These are phyloP conservation scores for Didymella segeticola DNA, from an alignment of 2,329 filamentous ascomycete genomes.

Conservation along the genomic window DNA sequence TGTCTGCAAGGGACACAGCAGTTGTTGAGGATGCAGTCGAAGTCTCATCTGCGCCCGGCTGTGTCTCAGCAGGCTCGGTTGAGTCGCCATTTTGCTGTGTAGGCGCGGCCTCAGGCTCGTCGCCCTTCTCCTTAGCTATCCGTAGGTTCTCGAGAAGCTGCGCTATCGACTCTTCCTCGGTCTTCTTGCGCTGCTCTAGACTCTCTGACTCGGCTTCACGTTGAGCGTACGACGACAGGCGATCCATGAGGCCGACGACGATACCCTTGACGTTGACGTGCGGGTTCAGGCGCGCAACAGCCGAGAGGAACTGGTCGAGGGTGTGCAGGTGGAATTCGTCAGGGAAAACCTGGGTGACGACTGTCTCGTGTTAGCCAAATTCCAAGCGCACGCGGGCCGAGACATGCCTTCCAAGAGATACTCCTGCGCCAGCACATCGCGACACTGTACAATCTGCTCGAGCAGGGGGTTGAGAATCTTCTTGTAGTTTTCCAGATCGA, in stretches of 20 bases:
- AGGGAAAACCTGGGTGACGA: slow-evolving; percentile 98
- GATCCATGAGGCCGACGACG: slow-evolving; percentile 97
- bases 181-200: slow-evolving; percentile 73
- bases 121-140: slow-evolving; percentile 65
- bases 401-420: slow-evolving; percentile 81
- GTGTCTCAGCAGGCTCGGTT: slow-evolving; percentile 35
- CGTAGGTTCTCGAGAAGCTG: slow-evolving; percentile 79
- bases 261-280: slow-evolving; percentile 98
- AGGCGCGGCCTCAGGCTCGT: slow-evolving; percentile 29
- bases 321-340: slow-evolving; percentile 98
- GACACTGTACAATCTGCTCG: slow-evolving; percentile 97
- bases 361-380: slow-evolving; percentile 54
- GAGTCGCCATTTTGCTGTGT: slow-evolving; percentile 46
- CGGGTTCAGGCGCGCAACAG: slow-evolving; percentile 90
- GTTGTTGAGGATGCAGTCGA: slow-evolving; percentile 41
- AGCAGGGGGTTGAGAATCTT: slow-evolving; percentile 87
- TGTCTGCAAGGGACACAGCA: slow-evolving; percentile 41
- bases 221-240: slow-evolving; percentile 92
- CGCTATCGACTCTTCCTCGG: slow-evolving; percentile 83
- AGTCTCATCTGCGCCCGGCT: slow-evolving; percentile 34
- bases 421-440: slow-evolving; percentile 95
- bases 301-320: slow-evolving; percentile 90
- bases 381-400: neutral
- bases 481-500: slow-evolving; percentile 94
- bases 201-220: slow-evolving; percentile 78